Evolutionary conservation across 257 asterid species (phyloP).

Genomic region (Plantago elongata): DNA sequence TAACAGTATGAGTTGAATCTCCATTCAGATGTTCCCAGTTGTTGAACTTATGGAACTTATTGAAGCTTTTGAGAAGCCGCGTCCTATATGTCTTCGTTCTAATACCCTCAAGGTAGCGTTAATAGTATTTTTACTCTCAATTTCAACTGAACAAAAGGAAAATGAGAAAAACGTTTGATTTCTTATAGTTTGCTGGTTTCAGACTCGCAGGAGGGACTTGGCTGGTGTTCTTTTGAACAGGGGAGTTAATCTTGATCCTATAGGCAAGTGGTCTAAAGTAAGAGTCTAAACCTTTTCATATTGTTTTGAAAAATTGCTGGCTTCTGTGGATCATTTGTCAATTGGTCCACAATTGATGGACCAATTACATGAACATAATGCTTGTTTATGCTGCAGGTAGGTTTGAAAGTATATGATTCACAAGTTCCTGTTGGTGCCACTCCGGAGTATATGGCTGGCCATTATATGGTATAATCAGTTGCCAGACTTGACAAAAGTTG

Average conservation of each 20-base stretch:
- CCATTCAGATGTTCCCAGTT: conserved; percentile 70
- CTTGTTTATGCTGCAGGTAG: conserved; percentile 50
- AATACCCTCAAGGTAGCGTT: conserved; percentile 75
- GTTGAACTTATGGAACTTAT: conserved; percentile 91
- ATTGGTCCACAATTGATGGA: conserved; percentile 6
- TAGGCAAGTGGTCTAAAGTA: conserved; percentile 99
- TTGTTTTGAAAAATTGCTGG: conserved; percentile 2
- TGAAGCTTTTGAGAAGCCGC: conserved; percentile 93
- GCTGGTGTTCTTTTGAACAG: conserved; percentile 89
- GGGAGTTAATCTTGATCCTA: conserved; percentile 93
- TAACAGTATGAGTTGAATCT: conserved; percentile 17
- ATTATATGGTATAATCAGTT: conserved; percentile 69
- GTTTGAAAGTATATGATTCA: conserved; percentile 89
- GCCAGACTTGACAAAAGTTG: conserved; percentile 11
- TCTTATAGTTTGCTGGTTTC: conserved; percentile 23
- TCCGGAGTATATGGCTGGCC: conserved; percentile 98
- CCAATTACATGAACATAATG: neutral
- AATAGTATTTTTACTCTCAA: conserved; percentile 5
- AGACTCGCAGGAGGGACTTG: conserved; percentile 96
- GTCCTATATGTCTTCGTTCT: conserved; percentile 80
- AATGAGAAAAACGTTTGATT: neutral
- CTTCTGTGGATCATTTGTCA: neutral
- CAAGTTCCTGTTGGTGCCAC: conserved; percentile 98
- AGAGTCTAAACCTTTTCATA: conserved; percentile 18
- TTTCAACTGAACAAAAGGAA: neutral